These are phyloP conservation scores for Mycena epipterygia DNA, from an alignment of 768 basidiomycete species.

Conservation along the genomic window DNA sequence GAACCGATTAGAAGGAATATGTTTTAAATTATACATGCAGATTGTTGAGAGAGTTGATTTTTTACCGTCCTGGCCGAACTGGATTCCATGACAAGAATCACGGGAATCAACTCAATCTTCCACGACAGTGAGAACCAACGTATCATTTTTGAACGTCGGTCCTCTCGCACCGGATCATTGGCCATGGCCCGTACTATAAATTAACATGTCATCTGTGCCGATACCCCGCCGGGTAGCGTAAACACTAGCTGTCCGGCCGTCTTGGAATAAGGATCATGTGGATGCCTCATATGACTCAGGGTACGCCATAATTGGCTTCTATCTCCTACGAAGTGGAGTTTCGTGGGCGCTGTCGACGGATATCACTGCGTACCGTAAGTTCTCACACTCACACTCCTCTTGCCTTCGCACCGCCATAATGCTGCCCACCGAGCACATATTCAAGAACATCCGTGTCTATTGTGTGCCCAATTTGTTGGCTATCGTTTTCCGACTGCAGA, in stretches of 20 bases:
- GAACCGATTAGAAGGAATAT: too few relatives aligned
- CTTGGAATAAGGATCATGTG: neutral
- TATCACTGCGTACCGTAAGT: conserved; percentile 9
- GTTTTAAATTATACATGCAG: too few relatives aligned
- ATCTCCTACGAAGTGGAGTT: neutral
- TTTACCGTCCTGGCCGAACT: too few relatives aligned
- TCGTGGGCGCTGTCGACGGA: neutral
- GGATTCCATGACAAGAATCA: too few relatives aligned
- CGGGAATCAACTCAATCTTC: too few relatives aligned
- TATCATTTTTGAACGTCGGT: too few relatives aligned
- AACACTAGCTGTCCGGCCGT: neutral
- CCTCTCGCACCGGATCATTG: too few relatives aligned
- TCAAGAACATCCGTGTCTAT: conserved; percentile 76
- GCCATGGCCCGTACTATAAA: too few relatives aligned
- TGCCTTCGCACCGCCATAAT: conserved; percentile 17
- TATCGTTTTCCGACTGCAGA: neutral
- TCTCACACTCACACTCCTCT: neutral
- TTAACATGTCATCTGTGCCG: too few relatives aligned
- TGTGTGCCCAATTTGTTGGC: conserved; percentile 53
- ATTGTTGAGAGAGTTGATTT: too few relatives aligned
- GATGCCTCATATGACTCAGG: neutral
- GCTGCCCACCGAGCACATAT: conserved; percentile 33
- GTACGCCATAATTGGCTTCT: neutral
- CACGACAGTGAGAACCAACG: too few relatives aligned
- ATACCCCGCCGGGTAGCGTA: too few relatives aligned